Percentiles rank a stretch among this genome's conserved stretches.
Evolutionary conservation across 306 rosid genomes (phyloP).

Genomic region (Cucumis hystrix): DNA sequence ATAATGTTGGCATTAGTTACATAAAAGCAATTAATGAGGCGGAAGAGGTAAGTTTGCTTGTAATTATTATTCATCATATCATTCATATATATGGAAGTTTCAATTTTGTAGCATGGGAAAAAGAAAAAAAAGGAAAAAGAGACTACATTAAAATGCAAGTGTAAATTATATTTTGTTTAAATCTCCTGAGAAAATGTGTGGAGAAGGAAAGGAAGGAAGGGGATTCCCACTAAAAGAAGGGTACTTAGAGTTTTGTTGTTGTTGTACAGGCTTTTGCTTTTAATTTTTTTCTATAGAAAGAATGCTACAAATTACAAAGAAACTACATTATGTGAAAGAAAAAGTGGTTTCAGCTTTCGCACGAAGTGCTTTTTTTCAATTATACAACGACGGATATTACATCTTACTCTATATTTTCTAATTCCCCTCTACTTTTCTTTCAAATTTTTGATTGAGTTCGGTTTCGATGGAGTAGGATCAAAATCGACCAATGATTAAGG

Average conservation of each 20-base stretch:
- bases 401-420: not conserved
- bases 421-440: not conserved
- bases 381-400: not conserved
- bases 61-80: constrained; percentile 21
- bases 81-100: constrained; percentile 17
- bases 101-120: constrained; percentile 46
- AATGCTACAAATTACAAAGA: constrained; percentile 26
- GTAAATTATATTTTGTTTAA: constrained; percentile 37
- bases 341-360: constrained; percentile 12
- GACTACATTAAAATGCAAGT: constrained; percentile 34
- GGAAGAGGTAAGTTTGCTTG: constrained; percentile 24
- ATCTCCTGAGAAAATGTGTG: not conserved
- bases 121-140: not conserved
- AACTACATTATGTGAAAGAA: constrained; percentile 10
- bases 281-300: constrained; percentile 15
- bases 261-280: constrained; percentile 51
- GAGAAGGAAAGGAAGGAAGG: constrained; percentile 13
- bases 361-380: not conserved
- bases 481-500: not conserved
- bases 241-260: constrained; percentile 17
- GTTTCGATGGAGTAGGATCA: not conserved
- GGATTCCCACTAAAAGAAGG: constrained; percentile 25
- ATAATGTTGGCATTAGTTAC: constrained; percentile 14
- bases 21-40: not conserved
- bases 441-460: not conserved